phyloP scores from a whole-genome alignment of 192 early-diverging fungal genomes.

The Mortierella antarctica region DNA sequence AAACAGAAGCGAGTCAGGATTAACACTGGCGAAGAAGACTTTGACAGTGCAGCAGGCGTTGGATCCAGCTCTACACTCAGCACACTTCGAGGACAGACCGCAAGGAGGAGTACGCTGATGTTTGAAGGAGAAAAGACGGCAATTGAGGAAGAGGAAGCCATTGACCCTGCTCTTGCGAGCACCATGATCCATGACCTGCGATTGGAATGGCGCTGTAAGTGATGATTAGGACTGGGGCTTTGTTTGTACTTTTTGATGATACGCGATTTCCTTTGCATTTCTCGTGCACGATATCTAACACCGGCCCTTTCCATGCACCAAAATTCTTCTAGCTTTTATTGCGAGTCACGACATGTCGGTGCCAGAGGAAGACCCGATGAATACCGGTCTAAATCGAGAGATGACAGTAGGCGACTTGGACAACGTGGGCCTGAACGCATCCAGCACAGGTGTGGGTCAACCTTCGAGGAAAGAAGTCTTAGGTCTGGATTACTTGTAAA shows the following conservation, averaged over 20 bases:
- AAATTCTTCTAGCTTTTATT: constrained; percentile 29
- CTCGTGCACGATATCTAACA: too few relatives aligned
- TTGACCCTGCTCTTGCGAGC: constrained; percentile 20
- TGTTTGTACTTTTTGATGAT: constrained; percentile 3
- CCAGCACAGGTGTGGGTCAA: too few relatives aligned
- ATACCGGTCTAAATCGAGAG: too few relatives aligned
- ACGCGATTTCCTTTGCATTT: not conserved
- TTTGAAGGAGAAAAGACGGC: constrained; percentile 5
- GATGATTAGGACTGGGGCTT: not conserved
- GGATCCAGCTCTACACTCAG: not conserved
- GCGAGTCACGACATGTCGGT: constrained; percentile 25
- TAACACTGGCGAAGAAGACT: not conserved
- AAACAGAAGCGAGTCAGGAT: constrained; percentile 16
- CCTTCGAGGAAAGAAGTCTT: too few relatives aligned
- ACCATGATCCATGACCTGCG: constrained; percentile 22
- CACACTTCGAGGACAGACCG: not conserved
- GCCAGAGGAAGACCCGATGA: not conserved
- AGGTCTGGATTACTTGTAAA: too few relatives aligned
- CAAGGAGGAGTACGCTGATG: constrained; percentile 1
- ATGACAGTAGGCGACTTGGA: too few relatives aligned
- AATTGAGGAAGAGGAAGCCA: constrained; percentile 19
- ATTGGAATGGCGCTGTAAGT: constrained; percentile 49
- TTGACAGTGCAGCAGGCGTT: not conserved
- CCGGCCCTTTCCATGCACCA: not conserved
- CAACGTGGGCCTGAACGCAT: too few relatives aligned